A percentile compares a stretch with the other conserved stretches of the same genome.
phyloP scores from a whole-genome alignment of 2,329 filamentous ascomycete species.

The Camptophora hylomeconis region DNA sequence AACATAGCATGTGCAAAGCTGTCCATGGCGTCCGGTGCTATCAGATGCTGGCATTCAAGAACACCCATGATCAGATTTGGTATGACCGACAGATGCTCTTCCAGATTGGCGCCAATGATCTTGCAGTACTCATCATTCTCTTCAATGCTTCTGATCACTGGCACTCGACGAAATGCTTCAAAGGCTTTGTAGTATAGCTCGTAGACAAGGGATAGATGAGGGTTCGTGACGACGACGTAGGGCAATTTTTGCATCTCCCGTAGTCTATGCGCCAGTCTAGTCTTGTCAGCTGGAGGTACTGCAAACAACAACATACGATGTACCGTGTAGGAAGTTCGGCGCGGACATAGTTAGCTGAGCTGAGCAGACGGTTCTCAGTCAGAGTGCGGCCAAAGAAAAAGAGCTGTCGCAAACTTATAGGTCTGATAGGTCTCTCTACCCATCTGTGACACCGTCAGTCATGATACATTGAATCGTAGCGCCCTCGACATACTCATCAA shows the following conservation, averaged over 20 bases:
- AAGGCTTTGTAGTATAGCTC: conserved; percentile 97
- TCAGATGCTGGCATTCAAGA: conserved; percentile 72
- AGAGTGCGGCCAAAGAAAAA: conserved; percentile 94
- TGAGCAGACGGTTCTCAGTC: conserved; percentile 77
- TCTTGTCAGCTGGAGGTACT: conserved; percentile 3
- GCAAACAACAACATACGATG: too few species aligned
- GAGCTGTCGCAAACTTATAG: conserved; percentile 91
- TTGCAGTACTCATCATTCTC: conserved; percentile 85
- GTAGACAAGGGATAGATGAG: conserved; percentile 87
- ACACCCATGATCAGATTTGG: conserved; percentile 91
- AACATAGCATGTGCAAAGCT: conserved; percentile 91
- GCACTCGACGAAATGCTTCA: conserved; percentile 71
- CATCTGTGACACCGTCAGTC: conserved; percentile 46
- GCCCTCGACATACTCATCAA: conserved; percentile 41
- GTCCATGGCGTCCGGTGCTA: conserved; percentile 71
- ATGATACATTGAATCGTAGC: conserved; percentile 8
- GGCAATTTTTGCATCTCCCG: conserved; percentile 95
- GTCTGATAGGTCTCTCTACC: conserved; percentile 81
- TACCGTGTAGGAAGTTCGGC: conserved; percentile 81
- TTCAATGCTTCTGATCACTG: conserved; percentile 70
- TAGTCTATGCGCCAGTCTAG: conserved; percentile 77
- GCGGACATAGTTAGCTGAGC: conserved; percentile 93
- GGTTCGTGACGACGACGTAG: conserved; percentile 91
- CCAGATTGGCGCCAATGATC: conserved; percentile 63
- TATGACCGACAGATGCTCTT: conserved; percentile 84